These are phyloP conservation scores for Nicotiana noctiflora DNA, from an alignment of 257 asterid species.

Conservation along the genomic window DNA sequence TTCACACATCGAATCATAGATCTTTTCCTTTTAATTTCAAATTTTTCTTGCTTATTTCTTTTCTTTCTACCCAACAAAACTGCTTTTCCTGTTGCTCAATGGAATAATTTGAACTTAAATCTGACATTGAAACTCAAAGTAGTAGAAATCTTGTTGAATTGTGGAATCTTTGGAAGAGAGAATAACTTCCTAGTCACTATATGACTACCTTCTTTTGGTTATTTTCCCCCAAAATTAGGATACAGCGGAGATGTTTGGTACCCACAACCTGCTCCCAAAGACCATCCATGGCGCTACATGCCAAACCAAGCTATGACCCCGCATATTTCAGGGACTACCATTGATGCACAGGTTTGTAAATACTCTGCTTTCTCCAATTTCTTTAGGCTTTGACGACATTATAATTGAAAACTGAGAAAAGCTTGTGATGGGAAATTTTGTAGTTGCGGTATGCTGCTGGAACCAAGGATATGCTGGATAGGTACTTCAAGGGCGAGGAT, in stretches of 20 bases:
- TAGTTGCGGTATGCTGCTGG: conserved; percentile 96
- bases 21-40: background rate
- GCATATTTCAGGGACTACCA: conserved; percentile 93
- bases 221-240: conserved; percentile 29
- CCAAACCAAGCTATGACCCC: conserved; percentile 99
- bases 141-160: background rate
- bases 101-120: background rate
- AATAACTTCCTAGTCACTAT: background rate
- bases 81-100: background rate
- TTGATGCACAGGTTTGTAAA: conserved; percentile 77
- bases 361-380: background rate
- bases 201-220: background rate
- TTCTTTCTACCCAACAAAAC: background rate
- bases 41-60: background rate
- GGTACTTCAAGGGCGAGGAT: conserved; percentile 93
- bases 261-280: conserved; percentile 99
- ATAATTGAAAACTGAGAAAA: background rate
- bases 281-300: conserved; percentile 99
- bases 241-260: conserved; percentile 99
- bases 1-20: background rate
- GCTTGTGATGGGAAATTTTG: conserved; percentile 10
- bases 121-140: background rate
- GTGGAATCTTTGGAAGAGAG: background rate
- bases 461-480: conserved; percentile 86
- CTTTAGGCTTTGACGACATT: background rate